Conservation (phyloP, 1,139 yeast genomes). For the Ogataea hybrid region DNA sequence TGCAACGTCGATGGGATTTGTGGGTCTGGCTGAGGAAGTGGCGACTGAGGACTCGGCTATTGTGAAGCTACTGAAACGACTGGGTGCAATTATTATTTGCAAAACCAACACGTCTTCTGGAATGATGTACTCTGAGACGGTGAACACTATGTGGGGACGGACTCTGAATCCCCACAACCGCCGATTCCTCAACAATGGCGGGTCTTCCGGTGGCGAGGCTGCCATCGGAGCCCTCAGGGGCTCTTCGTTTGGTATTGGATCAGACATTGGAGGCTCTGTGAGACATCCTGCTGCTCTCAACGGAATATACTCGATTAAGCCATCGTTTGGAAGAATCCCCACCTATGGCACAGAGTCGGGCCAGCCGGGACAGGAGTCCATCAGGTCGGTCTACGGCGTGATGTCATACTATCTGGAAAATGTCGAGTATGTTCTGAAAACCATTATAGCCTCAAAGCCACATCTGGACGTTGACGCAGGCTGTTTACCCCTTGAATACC, state of each 20-base stretch:
- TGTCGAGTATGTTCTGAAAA: conserved; percentile 34
- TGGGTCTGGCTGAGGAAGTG: conserved; percentile 48
- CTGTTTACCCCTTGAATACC: conserved; percentile 36
- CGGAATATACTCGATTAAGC: conserved; percentile 69
- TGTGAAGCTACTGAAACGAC: conserved; percentile 47
- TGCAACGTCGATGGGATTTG: conserved; percentile 62
- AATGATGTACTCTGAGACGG: conserved; percentile 53
- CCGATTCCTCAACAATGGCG: conserved; percentile 56
- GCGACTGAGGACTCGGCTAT: conserved; percentile 50
- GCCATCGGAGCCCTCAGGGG: conserved; percentile 64
- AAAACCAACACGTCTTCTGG: conserved; percentile 57
- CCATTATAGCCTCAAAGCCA: conserved; percentile 34
- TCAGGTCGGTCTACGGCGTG: conserved; percentile 40
- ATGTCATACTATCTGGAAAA: conserved; percentile 32
- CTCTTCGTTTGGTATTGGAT: conserved; percentile 67
- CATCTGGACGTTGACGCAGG: conserved; percentile 34
- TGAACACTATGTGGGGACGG: conserved; percentile 47
- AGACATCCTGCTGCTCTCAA: conserved; percentile 74
- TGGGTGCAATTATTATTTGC: conserved; percentile 64
- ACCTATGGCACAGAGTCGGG: conserved; percentile 38
- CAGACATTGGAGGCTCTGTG: conserved; percentile 79
- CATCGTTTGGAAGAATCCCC: conserved; percentile 64
- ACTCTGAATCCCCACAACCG: conserved; percentile 52
- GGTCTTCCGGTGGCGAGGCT: conserved; percentile 80
- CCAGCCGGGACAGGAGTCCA: conserved; percentile 36